Conservation (phyloP, 73 alveolate species). For the Paramecium pentaurelia region DNA sequence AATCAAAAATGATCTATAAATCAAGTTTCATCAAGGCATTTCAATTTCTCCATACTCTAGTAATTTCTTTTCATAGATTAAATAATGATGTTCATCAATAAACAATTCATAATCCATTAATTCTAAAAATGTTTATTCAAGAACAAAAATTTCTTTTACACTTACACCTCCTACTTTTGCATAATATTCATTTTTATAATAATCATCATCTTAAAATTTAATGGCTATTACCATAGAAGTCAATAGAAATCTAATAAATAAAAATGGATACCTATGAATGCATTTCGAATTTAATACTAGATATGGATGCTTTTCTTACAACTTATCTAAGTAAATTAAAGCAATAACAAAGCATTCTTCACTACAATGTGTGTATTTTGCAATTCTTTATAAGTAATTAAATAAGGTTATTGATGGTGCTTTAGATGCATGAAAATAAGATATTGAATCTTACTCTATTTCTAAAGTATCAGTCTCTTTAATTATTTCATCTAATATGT, state of each 20-base stretch:
- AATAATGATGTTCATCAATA: constrained; percentile 67
- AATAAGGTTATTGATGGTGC: constrained; percentile 68
- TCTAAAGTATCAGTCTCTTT: constrained; percentile 20
- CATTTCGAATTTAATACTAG: constrained; percentile 55
- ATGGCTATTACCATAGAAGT: constrained; percentile 74
- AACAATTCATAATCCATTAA: constrained; percentile 69
- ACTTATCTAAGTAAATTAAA: constrained; percentile 72
- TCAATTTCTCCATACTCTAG: constrained; percentile 7
- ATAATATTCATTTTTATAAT: constrained; percentile 69
- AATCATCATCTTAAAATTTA: constrained; percentile 76
- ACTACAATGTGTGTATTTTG: constrained; percentile 70
- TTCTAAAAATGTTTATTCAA: constrained; percentile 71
- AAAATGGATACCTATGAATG: constrained; percentile 68
- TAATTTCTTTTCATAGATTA: constrained; percentile 51
- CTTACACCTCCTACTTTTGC: constrained; percentile 84
- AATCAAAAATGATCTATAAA: background rate
- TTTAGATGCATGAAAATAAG: constrained; percentile 58
- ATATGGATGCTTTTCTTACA: constrained; percentile 60
- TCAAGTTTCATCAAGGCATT: background rate
- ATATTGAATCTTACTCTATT: background rate
- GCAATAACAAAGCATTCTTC: constrained; percentile 65
- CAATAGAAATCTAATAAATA: constrained; percentile 67
- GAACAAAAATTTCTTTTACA: constrained; percentile 63
- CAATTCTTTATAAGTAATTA: constrained; percentile 65
- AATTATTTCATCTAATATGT: constrained; percentile 9